Evolutionary conservation across 1,284 basidiomycete species (phyloP).

Genomic region (Microbotryomycetes sp.): DNA sequence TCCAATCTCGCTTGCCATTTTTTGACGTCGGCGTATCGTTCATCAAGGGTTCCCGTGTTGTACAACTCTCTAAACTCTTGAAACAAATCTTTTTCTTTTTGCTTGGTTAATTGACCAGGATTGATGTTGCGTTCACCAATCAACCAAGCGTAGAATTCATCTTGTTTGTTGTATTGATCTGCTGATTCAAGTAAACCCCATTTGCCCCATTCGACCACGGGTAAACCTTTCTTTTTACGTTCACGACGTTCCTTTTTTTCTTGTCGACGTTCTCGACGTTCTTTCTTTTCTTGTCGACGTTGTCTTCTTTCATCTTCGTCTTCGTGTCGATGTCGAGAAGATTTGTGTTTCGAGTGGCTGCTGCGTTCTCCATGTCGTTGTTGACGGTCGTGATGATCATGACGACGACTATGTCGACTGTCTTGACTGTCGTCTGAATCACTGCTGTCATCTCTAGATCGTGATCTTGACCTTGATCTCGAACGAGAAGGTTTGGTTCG

Average conservation of each 20-base stretch:
- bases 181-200: constrained; percentile 56
- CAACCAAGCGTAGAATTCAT: constrained; percentile 82
- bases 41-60: constrained; percentile 72
- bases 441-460: background rate
- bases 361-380: background rate
- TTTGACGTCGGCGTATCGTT: constrained; percentile 84
- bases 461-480: constrained; percentile 1
- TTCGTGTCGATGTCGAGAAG: background rate
- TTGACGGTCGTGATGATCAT: background rate
- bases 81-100: constrained; percentile 77
- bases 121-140: constrained; percentile 78
- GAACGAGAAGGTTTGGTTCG: background rate
- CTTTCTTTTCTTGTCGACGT: background rate
- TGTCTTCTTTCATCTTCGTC: background rate
- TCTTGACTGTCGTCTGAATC: background rate
- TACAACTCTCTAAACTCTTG: constrained; percentile 59
- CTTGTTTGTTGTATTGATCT: constrained; percentile 61
- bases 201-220: constrained; percentile 71
- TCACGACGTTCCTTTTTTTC: constrained; percentile 19
- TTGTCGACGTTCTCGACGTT: background rate
- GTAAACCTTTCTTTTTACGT: constrained; percentile 51
- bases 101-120: constrained; percentile 73
- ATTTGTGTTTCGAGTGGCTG: too few relatives aligned
- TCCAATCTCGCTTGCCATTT: constrained; percentile 61
- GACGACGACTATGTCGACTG: background rate